Conservation (phyloP, 2,329 filamentous ascomycete species). For the Hymenoscyphus linearis region DNA sequence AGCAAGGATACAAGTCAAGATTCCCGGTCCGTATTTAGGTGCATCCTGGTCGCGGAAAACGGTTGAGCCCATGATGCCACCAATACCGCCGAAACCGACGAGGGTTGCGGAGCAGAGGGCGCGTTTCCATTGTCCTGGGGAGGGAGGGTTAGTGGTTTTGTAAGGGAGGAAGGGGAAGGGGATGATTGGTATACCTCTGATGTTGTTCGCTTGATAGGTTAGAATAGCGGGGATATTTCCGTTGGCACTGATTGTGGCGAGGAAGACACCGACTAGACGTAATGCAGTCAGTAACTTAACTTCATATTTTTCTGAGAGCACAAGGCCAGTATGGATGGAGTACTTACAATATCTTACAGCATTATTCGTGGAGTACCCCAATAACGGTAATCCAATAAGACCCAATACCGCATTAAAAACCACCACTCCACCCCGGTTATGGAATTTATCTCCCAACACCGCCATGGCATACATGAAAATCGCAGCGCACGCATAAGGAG, state of each 20-base stretch:
- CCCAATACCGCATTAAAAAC: slow-evolving; percentile 40
- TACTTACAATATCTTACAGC: slow-evolving; percentile 41
- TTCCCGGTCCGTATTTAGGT: slow-evolving; percentile 42
- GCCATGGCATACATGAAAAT: slow-evolving; percentile 41
- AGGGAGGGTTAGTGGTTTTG: neutral
- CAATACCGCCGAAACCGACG: slow-evolving; percentile 71
- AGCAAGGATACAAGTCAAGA: slow-evolving; percentile 18
- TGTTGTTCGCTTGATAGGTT: slow-evolving; percentile 73
- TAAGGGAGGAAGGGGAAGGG: neutral
- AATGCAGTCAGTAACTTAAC: neutral
- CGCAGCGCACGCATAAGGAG: slow-evolving; percentile 44
- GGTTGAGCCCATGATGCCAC: slow-evolving; percentile 69
- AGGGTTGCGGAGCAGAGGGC: slow-evolving; percentile 72
- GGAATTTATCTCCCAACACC: slow-evolving; percentile 49
- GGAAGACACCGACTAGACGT: slow-evolving; percentile 42
- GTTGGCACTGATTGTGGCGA: slow-evolving; percentile 47
- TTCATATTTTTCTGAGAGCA: neutral
- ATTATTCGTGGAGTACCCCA: slow-evolving; percentile 44
- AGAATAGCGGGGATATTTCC: slow-evolving; percentile 70
- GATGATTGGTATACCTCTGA: slow-evolving; percentile 1
- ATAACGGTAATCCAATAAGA: slow-evolving; percentile 38
- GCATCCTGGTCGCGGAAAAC: slow-evolving; percentile 60
- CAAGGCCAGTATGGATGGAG: neutral
- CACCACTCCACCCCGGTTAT: slow-evolving; percentile 31
- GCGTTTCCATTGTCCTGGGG: slow-evolving; percentile 75